Evolutionary conservation across 179 eudicot species (phyloP), one percentile per base, ranked within the genome.

Genomic region (Sideroxylon spinosum): DNA sequence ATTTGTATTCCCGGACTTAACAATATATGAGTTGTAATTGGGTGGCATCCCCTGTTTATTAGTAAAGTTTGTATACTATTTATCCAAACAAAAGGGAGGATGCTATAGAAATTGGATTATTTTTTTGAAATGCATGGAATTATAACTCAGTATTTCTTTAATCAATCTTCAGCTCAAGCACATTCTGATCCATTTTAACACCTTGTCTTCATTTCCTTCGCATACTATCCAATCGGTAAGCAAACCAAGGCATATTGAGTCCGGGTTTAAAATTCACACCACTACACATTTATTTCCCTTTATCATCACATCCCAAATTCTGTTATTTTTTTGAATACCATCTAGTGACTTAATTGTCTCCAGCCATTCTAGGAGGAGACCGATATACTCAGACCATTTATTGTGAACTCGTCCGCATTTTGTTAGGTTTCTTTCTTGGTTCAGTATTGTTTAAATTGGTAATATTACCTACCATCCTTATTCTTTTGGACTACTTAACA

Each of bases 401-500:
- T 63, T 32, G 32, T 71, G 44, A 49, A 50, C 20, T 48, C 10
- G 25, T 72, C 64, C n/a, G 7, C 19, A 29, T 52, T 76, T 14
- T 29, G 9, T 17, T 77, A 56, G 32, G 60, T 56, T 61, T 50
- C 59, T 28, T 46, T 71, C 44, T 12, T 79, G 23, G 23, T 52
- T 25, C 19, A 10, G n/a, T 22, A 19, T 11, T 65, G 22, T 70
- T 70, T 69, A 20, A 46, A 49, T 75, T 26, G 67, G 48, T 76
- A 70, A 9, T 6, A 9, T 48, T 70, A 9, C 67, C 61, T 59
- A 32, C 32, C 17, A 7, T 59, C 25, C 48, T 79, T 22, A 17
- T 67, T 69, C 37, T 60, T 75, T 81, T 70, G 57, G 60, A 57
- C 75, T 67, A 44, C 32, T 74, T 14, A 50, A 81, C 81, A 96